Conservation (phyloP, 306 rosid genomes). For the Sphenostylis stenocarpa region DNA sequence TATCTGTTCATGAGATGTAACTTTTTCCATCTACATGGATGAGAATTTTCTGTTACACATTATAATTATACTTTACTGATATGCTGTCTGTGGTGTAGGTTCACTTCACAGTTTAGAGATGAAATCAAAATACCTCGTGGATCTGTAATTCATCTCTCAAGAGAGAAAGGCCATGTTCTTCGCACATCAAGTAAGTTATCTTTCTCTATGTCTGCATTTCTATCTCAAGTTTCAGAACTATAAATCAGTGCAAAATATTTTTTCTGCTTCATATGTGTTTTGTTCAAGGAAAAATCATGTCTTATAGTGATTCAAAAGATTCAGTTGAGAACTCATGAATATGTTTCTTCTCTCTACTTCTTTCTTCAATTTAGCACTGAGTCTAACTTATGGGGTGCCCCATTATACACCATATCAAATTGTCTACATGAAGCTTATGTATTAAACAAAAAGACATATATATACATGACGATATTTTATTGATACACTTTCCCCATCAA, state of each 20-base stretch:
- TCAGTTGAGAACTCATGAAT: conserved; percentile 10
- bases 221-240: background rate
- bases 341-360: background rate
- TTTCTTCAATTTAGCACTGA: background rate
- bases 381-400: background rate
- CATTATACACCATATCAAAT: conserved; percentile 2
- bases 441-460: background rate
- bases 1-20: background rate
- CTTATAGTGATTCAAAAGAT: conserved; percentile 19
- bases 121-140: conserved; percentile 88
- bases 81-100: conserved; percentile 56
- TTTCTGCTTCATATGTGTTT: conserved; percentile 17
- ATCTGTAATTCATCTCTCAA: conserved; percentile 72
- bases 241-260: background rate
- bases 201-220: conserved; percentile 24
- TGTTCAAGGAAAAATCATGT: background rate
- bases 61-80: conserved; percentile 26
- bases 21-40: background rate
- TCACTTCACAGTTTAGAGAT: conserved; percentile 93
- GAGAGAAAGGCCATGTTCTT: conserved; percentile 73
- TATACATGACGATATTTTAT: background rate
- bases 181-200: conserved; percentile 74
- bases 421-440: background rate
- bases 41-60: background rate
- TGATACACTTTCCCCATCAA: background rate